These are phyloP conservation scores for Yamadazyma atlantica DNA, from an alignment of 1,139 yeast species.

Conservation along the genomic window DNA sequence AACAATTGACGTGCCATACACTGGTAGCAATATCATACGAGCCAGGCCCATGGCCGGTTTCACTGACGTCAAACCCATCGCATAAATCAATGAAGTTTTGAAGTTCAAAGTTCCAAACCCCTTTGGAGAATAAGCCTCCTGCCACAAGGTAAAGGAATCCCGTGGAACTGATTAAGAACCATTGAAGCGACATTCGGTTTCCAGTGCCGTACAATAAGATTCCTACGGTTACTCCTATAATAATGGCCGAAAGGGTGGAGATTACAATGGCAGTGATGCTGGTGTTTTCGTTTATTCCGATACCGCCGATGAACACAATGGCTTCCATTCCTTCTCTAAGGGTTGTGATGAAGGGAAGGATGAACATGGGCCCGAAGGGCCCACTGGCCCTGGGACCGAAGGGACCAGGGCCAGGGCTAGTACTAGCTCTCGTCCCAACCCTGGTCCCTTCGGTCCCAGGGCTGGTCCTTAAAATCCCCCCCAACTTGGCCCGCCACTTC, in stretches of 20 bases:
- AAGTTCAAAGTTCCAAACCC: conserved; percentile 47
- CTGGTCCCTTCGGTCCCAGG: too few relatives aligned
- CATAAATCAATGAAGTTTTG: conserved; percentile 41
- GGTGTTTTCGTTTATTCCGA: conserved; percentile 45
- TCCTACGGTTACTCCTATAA: conserved; percentile 36
- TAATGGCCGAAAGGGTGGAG: conserved; percentile 30
- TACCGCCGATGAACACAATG: conserved; percentile 48
- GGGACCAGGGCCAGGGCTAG: too few relatives aligned
- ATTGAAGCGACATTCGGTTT: conserved; percentile 39
- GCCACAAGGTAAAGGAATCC: conserved; percentile 45
- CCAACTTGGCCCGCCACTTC: conserved; percentile 80
- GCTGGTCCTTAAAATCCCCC: too few relatives aligned
- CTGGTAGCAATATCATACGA: conserved; percentile 40
- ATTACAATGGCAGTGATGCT: conserved; percentile 32
- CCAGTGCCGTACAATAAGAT: conserved; percentile 41
- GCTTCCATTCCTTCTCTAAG: conserved; percentile 51
- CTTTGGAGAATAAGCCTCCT: conserved; percentile 47
- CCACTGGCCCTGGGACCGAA: too few relatives aligned
- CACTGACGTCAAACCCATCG: conserved; percentile 47
- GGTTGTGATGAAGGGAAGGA: conserved; percentile 46
- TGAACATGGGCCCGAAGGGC: conserved; percentile 41
- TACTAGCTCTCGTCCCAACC: too few relatives aligned
- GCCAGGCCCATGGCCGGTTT: conserved; percentile 50
- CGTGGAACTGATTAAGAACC: conserved; percentile 41
- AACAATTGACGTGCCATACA: conserved; percentile 51